A percentile compares a stretch with the other conserved stretches of the same genome.
These are phyloP conservation scores for Ganoderma sinense DNA, from an alignment of 1,284 basidiomycete species.

Conservation along the genomic window DNA sequence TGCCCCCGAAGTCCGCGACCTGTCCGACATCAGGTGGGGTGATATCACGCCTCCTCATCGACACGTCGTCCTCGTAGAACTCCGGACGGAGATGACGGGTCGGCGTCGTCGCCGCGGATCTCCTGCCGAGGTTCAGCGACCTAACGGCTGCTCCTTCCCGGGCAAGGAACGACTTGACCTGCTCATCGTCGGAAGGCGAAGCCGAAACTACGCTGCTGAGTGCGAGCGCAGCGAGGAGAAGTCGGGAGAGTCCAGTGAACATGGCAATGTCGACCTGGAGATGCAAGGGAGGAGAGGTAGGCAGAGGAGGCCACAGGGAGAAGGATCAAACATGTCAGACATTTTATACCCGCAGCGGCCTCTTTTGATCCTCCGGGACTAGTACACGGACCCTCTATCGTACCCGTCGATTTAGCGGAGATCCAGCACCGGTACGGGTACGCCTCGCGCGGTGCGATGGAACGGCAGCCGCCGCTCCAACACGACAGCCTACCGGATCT, in stretches of 20 bases:
- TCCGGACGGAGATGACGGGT: slow-evolving; percentile 36
- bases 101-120: slow-evolving; percentile 29
- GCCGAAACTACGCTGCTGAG: slow-evolving; percentile 15
- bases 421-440: slow-evolving; percentile 1
- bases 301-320: slow-evolving; percentile 4
- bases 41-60: slow-evolving; percentile 30
- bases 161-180: slow-evolving; percentile 28
- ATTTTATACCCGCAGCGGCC: slow-evolving; percentile 21
- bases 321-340: neutral
- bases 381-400: neutral
- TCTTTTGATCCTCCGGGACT: neutral
- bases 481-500: slow-evolving; percentile 2
- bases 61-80: slow-evolving; percentile 15
- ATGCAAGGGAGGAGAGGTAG: slow-evolving; percentile 1
- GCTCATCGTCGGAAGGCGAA: slow-evolving; percentile 16
- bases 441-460: slow-evolving; percentile 1
- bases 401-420: slow-evolving; percentile 3
- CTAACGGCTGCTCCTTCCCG: slow-evolving; percentile 23
- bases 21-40: slow-evolving; percentile 36
- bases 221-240: slow-evolving; percentile 26
- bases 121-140: slow-evolving; percentile 32
- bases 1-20: slow-evolving; percentile 35
- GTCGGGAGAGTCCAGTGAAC: slow-evolving; percentile 21
- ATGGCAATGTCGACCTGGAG: slow-evolving; percentile 8
- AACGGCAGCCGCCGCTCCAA: neutral